Base-by-base conservation (phyloP, 2,329 filamentous ascomycete genomes). In the Neoscytalidium dimidiatum region DNA sequence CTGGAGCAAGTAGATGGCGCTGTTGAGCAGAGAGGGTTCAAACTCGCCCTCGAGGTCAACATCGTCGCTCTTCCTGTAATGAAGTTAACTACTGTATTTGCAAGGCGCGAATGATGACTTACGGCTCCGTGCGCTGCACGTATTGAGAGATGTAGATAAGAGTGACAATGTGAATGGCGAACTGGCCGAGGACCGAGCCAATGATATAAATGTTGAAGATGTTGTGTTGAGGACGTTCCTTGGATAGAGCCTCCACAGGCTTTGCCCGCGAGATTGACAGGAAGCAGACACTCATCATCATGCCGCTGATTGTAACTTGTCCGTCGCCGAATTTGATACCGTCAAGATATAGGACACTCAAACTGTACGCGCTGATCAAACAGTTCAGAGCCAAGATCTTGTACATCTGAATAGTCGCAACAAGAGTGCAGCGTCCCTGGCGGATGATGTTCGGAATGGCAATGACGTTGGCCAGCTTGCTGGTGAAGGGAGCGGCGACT, bases 191-290 rank as follows among this genome's bases (percentile, higher is more conserved):
- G 66, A 99, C 95, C 19, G 94, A 97, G 48, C 95, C 94, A 70
- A 99, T 97, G 77, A 99, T 98, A 83, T 99, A 99, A 61, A 93
- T 86, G 82, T 99, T 99, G 85, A 98, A 98, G 75, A 99, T 99
- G 80, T 98, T 97, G 64, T 94, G 94, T 81, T 99, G 95, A 0
- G 95, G 95, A 43, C 95, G 91, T 80, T 99, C 95, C 81, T 97
- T 97, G 68, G 94, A 97, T 26, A 99, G 84, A 38, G 91, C 90
- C 81, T 99, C 95, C 61, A 99, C 95, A 31, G 95, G 92, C 83
- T 93, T 95, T 43, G 95, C 95, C 66, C 95, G 90, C n/a, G 95
- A 98, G 73, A 99, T 97, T 67, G 94, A 97, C 73, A 99, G 82
- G 86, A 99, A 99, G 82, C 95, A 99, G 58, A 99, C 95, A 72